Base-by-base conservation (phyloP, 2,329 filamentous ascomycete genomes). In the Bipolaris zeicola region DNA sequence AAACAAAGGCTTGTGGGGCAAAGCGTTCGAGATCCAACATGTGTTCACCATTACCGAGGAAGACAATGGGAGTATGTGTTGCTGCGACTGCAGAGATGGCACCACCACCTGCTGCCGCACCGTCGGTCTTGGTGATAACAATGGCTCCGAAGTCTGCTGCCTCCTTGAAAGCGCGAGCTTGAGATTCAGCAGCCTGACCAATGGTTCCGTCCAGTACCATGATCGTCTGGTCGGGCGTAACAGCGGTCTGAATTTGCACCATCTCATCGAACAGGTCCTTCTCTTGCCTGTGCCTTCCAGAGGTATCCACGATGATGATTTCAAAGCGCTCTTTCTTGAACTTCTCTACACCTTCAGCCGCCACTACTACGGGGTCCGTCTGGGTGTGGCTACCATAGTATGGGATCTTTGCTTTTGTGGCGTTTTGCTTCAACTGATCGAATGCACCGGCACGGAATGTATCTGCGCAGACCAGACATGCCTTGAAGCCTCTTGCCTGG, bases 271-370 rank as follows among this genome's bases (percentile, higher is more conserved):
- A 99, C 3, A 99, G 82, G 10, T 96, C 93, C 70, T 91, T 88
- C 78, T 99, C 95, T 73, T 99, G 95, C 72, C 92, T 87, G 80
- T 99, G 95, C 65, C 95, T 85, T 76, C 95, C 95, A 44, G 91
- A 96, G 0, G 95, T 99, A 80, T 99, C 95, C 52, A 99, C 95
- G 61, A 99, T 98, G 70, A 99, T 99, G 65, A 99, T 89, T 78
- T 99, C 95, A 74, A 99, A 99, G 45, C 88, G 86, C 80, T 99
- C 95, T 82, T 97, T 98, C 81, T 96, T 97, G 83, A 99, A 99
- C 79, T 98, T 96, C 44, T 96, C 92, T 31, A 99, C 95, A 79
- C 95, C 95, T 66, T 97, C 93, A n/a, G 87, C 86, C 0, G 95
- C 94, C 16, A 99, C 95, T 5, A 92, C 88, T 0, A 94, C 92